These are phyloP conservation scores for Arxiozyma telluris DNA, from an alignment of 1,139 yeast species.

Conservation along the genomic window DNA sequence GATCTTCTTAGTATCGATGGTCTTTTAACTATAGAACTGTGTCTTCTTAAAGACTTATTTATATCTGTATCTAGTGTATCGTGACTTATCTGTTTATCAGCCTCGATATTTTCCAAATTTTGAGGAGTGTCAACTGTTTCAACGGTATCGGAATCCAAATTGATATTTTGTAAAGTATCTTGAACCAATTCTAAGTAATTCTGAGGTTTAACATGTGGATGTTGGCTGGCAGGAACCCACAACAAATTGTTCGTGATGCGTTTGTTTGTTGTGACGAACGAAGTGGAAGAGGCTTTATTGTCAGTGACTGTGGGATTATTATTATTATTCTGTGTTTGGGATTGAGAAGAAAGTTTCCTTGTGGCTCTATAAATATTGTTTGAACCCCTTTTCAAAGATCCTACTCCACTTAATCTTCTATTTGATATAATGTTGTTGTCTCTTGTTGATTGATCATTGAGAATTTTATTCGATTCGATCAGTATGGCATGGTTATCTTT, in stretches of 20 bases:
- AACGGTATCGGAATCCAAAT: constrained; percentile 20
- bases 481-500: background rate
- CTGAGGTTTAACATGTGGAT: constrained; percentile 90
- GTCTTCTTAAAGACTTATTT: constrained; percentile 5
- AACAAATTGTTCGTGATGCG: constrained; percentile 35
- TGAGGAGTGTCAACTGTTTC: background rate
- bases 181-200: constrained; percentile 78
- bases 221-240: constrained; percentile 95
- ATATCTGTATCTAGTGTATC: background rate
- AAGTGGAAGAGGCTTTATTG: background rate
- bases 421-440: constrained; percentile 1
- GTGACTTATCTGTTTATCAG: background rate
- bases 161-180: constrained; percentile 66
- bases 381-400: constrained; percentile 15
- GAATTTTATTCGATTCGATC: background rate
- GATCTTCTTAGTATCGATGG: constrained; percentile 30
- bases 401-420: constrained; percentile 17
- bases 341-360: constrained; percentile 7
- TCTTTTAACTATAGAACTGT: constrained; percentile 24
- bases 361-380: constrained; percentile 7
- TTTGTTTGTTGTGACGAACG: background rate
- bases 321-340: background rate
- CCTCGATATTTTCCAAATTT: background rate
- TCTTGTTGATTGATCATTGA: background rate
- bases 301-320: background rate